Percentiles rank a stretch among this genome's conserved stretches.
These are phyloP conservation scores for Xylaria sp. DNA, from an alignment of 495 filamentous ascomycete genomes.

Conservation along the genomic window DNA sequence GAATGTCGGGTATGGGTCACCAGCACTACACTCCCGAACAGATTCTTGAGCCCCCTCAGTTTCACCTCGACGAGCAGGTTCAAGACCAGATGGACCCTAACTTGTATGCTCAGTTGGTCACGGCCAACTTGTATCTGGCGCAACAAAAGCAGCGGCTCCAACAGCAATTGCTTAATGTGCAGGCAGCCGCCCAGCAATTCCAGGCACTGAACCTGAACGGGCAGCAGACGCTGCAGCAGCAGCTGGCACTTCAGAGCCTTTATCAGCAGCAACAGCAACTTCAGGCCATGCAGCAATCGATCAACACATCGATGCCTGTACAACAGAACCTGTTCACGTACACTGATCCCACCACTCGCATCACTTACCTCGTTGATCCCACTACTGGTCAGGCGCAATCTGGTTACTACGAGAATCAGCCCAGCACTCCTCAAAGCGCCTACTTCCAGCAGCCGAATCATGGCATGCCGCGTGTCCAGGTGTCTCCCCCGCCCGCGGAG, in stretches of 20 bases:
- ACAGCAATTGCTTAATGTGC: constrained; percentile 63
- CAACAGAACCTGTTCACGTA: constrained; percentile 74
- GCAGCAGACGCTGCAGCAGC: constrained; percentile 53
- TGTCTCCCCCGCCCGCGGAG: constrained; percentile 74
- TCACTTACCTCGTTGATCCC: constrained; percentile 66
- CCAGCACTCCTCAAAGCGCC: constrained; percentile 41
- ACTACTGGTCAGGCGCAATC: constrained; percentile 53
- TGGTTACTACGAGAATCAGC: constrained; percentile 37
- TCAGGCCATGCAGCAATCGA: constrained; percentile 76
- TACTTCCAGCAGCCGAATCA: constrained; percentile 49
- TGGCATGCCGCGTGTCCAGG: constrained; percentile 69
- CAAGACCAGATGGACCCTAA: constrained; percentile 79
- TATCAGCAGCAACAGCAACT: constrained; percentile 71
- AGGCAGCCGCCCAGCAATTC: constrained; percentile 75
- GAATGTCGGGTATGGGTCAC: constrained; percentile 41
- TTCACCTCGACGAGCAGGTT: constrained; percentile 71
- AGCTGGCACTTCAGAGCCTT: constrained; percentile 50
- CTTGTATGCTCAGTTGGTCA: constrained; percentile 81
- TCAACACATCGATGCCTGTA: constrained; percentile 47
- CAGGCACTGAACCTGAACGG: constrained; percentile 69
- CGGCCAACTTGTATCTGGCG: constrained; percentile 83
- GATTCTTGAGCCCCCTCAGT: constrained; percentile 80
- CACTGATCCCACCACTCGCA: constrained; percentile 83
- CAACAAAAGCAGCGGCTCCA: constrained; percentile 86
- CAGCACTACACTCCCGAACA: constrained; percentile 71